Conservation (phyloP, 176 grass and related monocot species). For the Alloteropsis semialata region DNA sequence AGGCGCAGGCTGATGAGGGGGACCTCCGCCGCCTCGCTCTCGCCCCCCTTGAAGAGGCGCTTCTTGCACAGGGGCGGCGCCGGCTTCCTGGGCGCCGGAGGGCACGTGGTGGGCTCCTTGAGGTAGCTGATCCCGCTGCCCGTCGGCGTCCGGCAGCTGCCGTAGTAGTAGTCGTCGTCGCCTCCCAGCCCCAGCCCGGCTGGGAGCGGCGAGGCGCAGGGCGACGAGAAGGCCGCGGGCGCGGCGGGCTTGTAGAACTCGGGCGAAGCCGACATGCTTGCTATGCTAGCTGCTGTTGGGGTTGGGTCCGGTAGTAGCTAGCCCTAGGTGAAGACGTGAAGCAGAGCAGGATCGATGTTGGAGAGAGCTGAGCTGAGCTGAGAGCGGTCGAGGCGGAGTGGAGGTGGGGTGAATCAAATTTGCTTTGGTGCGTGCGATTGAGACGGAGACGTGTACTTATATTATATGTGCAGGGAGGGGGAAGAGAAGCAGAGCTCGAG, state of each 20-base stretch:
- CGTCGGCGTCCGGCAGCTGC: conserved; percentile 22
- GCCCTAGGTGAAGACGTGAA: too few relatives aligned
- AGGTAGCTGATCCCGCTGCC: conserved; percentile 14
- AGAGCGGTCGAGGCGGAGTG: neutral
- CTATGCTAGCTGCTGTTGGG: too few relatives aligned
- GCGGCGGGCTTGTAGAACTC: conserved; percentile 27
- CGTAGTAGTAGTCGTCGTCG: neutral
- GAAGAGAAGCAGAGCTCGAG: too few relatives aligned
- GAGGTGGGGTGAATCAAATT: neutral
- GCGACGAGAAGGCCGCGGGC: neutral
- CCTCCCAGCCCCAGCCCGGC: too few relatives aligned
- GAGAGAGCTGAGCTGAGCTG: neutral
- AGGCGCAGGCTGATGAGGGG: neutral
- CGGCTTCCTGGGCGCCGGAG: conserved; percentile 36
- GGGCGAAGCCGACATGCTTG: conserved; percentile 20
- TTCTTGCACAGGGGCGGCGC: conserved; percentile 9
- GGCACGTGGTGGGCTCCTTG: conserved; percentile 35
- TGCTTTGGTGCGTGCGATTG: neutral
- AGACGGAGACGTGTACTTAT: neutral
- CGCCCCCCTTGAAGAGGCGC: too few relatives aligned
- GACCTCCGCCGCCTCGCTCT: too few relatives aligned
- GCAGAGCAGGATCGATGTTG: neutral
- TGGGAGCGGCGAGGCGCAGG: neutral
- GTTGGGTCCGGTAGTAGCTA: too few relatives aligned
- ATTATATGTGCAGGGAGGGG: neutral